Evolutionary conservation across 2,329 filamentous ascomycete species (phyloP), one percentile per base, ranked within the genome.

Genomic region (Calonectria fujianensis): DNA sequence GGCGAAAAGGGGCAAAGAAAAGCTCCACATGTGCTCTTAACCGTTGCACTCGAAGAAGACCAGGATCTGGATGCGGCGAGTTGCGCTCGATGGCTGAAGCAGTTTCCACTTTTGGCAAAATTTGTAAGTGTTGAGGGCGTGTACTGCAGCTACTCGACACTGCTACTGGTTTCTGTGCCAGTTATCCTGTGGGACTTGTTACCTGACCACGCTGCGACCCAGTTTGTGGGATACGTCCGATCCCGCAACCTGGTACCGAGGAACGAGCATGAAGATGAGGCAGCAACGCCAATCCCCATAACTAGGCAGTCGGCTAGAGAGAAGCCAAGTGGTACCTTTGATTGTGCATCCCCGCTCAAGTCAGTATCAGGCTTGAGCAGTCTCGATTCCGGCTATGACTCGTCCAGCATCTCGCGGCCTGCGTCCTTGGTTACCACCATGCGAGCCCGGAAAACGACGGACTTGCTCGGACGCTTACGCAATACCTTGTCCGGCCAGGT

Each of bases 161-260:
- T 81, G 50, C 35, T 81, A 10, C 70, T 81, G 29, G 65, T 81
- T 45, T 81, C 79, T 16, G 77, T 81, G 2, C 79, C 80, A n/a
- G 79, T 81, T 10, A 76, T 81, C 18, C 48, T 81, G 51, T 81
- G 80, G 78, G 70, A 81, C 70, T 61, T 81, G 32, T 50, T 81
- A 29, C 75, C 78, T 50, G 79, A 81, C 29, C 78, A 80, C 61
- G 76, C 75, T 14, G 80, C 79, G n/a, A 78, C 77, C 37, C 79
- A 80, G 61, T 81, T 81, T 75, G 78, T 81, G 52, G 80, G 79
- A 54, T 81, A 81, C 48, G 75, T 81, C 41, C 80, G 75, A 71
- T 79, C 79, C 50, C 70, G 76, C 52, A 81, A 81, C 70, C 72
- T 81, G 16, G 54, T 74, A 65, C 74, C 70, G 24, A 75, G 51